Percentiles rank a stretch among this genome's conserved stretches.
Evolutionary conservation across 805 yeast species (phyloP).

Genomic region (Nakazawaea peltata): DNA sequence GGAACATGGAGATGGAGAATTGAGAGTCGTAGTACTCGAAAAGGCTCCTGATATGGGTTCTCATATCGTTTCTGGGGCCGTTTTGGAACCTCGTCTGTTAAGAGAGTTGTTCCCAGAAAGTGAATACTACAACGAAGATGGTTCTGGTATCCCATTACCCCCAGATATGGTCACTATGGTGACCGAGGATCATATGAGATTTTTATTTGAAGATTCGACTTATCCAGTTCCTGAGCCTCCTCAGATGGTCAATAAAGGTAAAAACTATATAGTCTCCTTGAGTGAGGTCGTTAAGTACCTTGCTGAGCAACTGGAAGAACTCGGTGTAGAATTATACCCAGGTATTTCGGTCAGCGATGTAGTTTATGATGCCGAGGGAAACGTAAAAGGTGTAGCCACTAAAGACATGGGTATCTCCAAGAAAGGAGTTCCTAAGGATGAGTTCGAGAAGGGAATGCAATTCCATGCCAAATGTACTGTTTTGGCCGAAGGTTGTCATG

Average conservation of each 20-base stretch:
- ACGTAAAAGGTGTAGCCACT: slow-evolving; percentile 86
- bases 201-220: slow-evolving; percentile 50
- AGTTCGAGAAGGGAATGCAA: slow-evolving; percentile 96
- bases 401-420: slow-evolving; percentile 83
- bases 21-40: slow-evolving; percentile 84
- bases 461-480: slow-evolving; percentile 86
- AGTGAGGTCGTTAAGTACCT: slow-evolving; percentile 75
- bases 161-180: slow-evolving; percentile 69
- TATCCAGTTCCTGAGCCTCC: slow-evolving; percentile 90
- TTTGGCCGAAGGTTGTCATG: slow-evolving; percentile 98
- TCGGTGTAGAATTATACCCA: slow-evolving; percentile 92
- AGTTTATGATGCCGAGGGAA: slow-evolving; percentile 50
- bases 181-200: slow-evolving; percentile 65
- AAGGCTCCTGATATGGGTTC: slow-evolving; percentile 92
- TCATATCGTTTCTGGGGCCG: slow-evolving; percentile 91
- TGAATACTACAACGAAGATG: slow-evolving; percentile 40
- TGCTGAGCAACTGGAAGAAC: slow-evolving; percentile 82
- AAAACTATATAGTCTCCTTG: slow-evolving; percentile 79
- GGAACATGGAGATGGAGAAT: slow-evolving; percentile 52
- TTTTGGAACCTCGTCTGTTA: slow-evolving; percentile 83
- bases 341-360: slow-evolving; percentile 82
- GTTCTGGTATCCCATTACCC: slow-evolving; percentile 68
- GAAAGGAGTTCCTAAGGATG: slow-evolving; percentile 66
- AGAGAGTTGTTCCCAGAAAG: slow-evolving; percentile 75
- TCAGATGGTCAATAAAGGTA: slow-evolving; percentile 72